phyloP scores from a whole-genome alignment of 495 filamentous ascomycete species.

The Podospora conica region DNA sequence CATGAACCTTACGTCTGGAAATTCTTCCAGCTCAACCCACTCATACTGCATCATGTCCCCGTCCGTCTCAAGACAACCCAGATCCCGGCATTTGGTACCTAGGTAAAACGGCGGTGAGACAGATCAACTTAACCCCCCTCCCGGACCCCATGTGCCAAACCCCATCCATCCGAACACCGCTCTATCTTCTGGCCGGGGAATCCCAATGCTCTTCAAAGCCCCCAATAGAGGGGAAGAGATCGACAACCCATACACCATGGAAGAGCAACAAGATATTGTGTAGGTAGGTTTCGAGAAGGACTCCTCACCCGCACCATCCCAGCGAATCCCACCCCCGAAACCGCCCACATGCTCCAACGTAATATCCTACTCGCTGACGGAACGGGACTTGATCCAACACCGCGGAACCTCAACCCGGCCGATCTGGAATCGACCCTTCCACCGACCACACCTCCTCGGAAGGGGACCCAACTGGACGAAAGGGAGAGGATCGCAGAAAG shows the following conservation, averaged over 20 bases:
- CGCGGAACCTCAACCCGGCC: too few relatives aligned
- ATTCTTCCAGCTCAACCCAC: neutral
- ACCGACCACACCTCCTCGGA: neutral
- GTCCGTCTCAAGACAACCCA: neutral
- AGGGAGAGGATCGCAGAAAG: too few relatives aligned
- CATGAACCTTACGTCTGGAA: neutral
- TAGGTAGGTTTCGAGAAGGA: neutral
- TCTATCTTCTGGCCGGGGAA: neutral
- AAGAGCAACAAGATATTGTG: neutral
- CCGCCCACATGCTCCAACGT: neutral
- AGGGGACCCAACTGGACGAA: neutral
- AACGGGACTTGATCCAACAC: neutral
- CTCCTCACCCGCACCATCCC: neutral
- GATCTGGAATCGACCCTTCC: too few relatives aligned
- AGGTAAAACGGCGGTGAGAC: neutral
- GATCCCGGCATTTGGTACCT: neutral
- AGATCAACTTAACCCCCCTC: neutral
- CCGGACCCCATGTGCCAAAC: neutral
- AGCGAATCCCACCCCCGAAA: neutral
- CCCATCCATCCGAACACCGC: neutral
- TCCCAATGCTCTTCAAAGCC: neutral
- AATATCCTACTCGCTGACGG: neutral
- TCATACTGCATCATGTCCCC: neutral
- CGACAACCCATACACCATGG: too few relatives aligned
- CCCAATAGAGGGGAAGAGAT: neutral